Evolutionary conservation across 768 basidiomycete species (phyloP), one percentile per base, ranked within the genome.

Genomic region (Hemileccinum impolitum): DNA sequence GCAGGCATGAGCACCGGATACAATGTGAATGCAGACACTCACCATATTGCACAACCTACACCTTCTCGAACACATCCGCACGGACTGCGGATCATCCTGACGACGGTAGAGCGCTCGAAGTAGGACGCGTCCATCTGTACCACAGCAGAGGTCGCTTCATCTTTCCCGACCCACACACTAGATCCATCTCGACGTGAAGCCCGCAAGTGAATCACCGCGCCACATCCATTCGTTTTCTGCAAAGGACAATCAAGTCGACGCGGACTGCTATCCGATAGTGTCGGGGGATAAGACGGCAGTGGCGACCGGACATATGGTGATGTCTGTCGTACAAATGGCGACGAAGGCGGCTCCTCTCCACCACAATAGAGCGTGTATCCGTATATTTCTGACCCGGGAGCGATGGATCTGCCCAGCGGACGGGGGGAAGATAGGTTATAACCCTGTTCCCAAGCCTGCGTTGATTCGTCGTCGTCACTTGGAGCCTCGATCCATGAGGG

Each of bases 11-110:
- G 57, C 39, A 41, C 21, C 19, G 43, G 15, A 39, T 25, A 18
- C n/a, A 45, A 45, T 37, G 31, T 1, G 21, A 26, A 39, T 3
- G 39, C 4, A 36, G 8, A 31, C 6, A 66, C 75, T 59, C 45
- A 75, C 80, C 81, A 85, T 39, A 73, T 72, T 3, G 76, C 72
- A 66, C 85, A 88, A 17, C 82, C 85, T 10, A 88, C 71, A 6
- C 83, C 84, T 63, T 86, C 83, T 30, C 81, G 75, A 34, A 81
- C 62, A 56, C 85, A 88, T 13, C 85, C 84, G 55, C 85, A 87
- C 3, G 78, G 67, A 52, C 76, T 80, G 52, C 70, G 71, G 48
- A 77, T 69, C 62, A 79, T 76, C 62, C 75, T 75, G 34, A 76
- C 73, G 15, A 75, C 69, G 13, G 72, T 68, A 12, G 68, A 55